phyloP scores from a whole-genome alignment of 2,329 filamentous ascomycete species.

The Aspergillus caelatus region DNA sequence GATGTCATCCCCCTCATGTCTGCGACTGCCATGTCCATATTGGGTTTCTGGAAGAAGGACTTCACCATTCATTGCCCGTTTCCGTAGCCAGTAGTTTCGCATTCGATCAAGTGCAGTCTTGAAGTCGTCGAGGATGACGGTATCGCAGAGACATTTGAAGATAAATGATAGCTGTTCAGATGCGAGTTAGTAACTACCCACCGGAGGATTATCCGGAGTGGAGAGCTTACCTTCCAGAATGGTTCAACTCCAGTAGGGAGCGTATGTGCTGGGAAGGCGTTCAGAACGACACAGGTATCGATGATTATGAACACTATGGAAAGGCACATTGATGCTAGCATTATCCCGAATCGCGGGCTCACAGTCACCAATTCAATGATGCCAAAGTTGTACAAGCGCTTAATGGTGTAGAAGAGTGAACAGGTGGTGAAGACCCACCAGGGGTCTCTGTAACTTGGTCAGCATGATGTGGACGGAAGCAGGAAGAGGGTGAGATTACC shows the following conservation, averaged over 20 bases:
- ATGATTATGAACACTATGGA: constrained; percentile 64
- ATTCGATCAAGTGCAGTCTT: constrained; percentile 57
- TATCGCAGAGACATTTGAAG: constrained; percentile 70
- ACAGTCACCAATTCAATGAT: constrained; percentile 60
- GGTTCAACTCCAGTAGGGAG: constrained; percentile 63
- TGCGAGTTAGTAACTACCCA: background rate
- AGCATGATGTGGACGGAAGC: constrained; percentile 4
- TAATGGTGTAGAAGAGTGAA: constrained; percentile 66
- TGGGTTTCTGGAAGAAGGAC: constrained; percentile 13
- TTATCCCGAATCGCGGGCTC: constrained; percentile 66
- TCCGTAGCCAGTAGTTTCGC: constrained; percentile 36
- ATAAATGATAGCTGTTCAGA: constrained; percentile 54
- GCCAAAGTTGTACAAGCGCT: constrained; percentile 62
- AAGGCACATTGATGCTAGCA: constrained; percentile 63
- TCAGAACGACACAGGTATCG: constrained; percentile 63
- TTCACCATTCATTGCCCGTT: constrained; percentile 26
- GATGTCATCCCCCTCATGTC: background rate
- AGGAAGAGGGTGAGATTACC: constrained; percentile 37
- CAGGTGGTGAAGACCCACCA: constrained; percentile 69
- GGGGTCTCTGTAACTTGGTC: constrained; percentile 52
- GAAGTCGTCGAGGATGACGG: constrained; percentile 69
- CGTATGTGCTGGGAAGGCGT: constrained; percentile 41
- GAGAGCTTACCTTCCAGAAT: constrained; percentile 57
- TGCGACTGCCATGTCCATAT: background rate
- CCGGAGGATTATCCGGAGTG: background rate